Conservation (phyloP, 768 basidiomycete species). For the Grammothele lineata region DNA sequence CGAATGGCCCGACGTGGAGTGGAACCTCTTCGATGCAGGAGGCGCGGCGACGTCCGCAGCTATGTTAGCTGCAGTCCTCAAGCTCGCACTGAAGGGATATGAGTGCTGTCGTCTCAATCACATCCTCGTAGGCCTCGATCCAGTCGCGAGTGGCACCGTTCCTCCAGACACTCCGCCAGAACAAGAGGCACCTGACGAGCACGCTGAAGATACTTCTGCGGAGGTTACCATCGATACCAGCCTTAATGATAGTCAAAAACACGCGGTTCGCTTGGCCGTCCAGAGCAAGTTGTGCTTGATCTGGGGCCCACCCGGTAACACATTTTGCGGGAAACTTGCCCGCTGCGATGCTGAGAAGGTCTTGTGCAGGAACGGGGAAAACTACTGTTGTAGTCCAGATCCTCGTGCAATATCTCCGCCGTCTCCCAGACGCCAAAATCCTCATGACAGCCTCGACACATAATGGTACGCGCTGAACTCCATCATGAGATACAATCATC, state of each 20-base stretch:
- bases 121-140: conserved; percentile 36
- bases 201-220: conserved; percentile 2
- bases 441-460: conserved; percentile 72
- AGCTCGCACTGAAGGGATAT: conserved; percentile 38
- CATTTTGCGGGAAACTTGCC: not conserved
- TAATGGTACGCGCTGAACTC: conserved; percentile 39
- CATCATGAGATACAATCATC: not conserved
- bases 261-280: conserved; percentile 43
- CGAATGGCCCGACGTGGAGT: conserved; percentile 55
- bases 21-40: conserved; percentile 62
- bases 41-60: conserved; percentile 59
- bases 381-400: conserved; percentile 68
- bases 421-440: conserved; percentile 39
- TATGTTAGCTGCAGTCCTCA: conserved; percentile 59
- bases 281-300: conserved; percentile 46
- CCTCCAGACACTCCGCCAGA: not conserved
- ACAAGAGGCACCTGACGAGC: conserved; percentile 14
- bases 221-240: conserved; percentile 10
- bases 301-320: conserved; percentile 66
- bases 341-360: no score
- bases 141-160: not conserved
- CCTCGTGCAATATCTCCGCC: conserved; percentile 38
- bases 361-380: conserved; percentile 57
- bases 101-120: conserved; percentile 48
- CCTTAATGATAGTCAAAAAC: conserved; percentile 53